A percentile compares a stretch with the other conserved stretches of the same genome.
Conservation (phyloP, 83 land plant species). For the Thuja plicata region DNA sequence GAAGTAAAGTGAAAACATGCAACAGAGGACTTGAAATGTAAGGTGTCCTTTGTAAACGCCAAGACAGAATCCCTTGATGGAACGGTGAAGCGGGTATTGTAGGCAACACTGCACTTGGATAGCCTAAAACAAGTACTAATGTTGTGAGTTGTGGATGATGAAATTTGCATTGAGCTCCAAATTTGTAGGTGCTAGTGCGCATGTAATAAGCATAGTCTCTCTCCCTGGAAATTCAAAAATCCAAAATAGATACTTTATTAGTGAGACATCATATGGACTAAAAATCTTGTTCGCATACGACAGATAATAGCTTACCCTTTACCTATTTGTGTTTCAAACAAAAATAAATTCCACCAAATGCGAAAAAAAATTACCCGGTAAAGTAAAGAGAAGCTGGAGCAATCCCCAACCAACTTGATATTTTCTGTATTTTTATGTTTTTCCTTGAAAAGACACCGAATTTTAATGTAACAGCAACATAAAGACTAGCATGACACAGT, state of each 20-base stretch:
- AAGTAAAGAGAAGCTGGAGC: too few species aligned
- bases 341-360: too few species aligned
- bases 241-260: neutral
- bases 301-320: too few species aligned
- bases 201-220: conserved; percentile 84
- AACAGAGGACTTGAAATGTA: conserved; percentile 48
- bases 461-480: neutral
- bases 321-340: too few species aligned
- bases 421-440: too few species aligned
- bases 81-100: conserved; percentile 37
- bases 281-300: too few species aligned
- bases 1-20: neutral
- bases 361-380: too few species aligned
- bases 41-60: conserved; percentile 42
- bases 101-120: conserved; percentile 39
- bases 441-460: too few species aligned
- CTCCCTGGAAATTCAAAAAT: conserved; percentile 49
- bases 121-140: conserved; percentile 33
- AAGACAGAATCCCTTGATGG: conserved; percentile 37
- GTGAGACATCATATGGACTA: neutral
- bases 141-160: conserved; percentile 84
- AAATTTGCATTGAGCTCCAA: conserved; percentile 83
- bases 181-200: conserved; percentile 85
- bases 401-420: too few species aligned
- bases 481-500: too few species aligned